Percentiles rank a stretch among this genome's conserved stretches.
Conservation (phyloP, 495 filamentous ascomycete genomes). For the Penicillium psychrofluorescens region DNA sequence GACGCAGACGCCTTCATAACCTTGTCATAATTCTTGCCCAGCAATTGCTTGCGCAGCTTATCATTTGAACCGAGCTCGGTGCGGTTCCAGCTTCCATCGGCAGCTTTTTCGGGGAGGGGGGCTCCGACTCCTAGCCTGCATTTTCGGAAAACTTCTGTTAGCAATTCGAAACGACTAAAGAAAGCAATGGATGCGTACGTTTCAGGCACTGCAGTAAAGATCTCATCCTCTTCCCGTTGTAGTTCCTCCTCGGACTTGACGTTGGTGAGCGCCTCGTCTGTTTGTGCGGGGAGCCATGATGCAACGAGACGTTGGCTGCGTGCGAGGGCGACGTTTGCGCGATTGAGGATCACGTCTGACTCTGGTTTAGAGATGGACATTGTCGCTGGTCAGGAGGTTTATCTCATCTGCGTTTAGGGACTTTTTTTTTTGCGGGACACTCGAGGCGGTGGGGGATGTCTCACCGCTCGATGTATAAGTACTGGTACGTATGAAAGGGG, state of each 20-base stretch:
- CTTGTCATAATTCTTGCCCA: constrained; percentile 40
- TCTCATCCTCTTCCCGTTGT: constrained; percentile 42
- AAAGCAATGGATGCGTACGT: constrained; percentile 23
- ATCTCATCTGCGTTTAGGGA: too few species aligned
- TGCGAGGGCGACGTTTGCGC: constrained; percentile 41
- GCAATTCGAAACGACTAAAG: not conserved
- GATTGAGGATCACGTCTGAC: constrained; percentile 43
- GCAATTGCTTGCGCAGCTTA: constrained; percentile 39
- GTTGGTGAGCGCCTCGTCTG: constrained; percentile 34
- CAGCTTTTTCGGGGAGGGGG: constrained; percentile 32
- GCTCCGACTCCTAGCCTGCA: constrained; percentile 42
- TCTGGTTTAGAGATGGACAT: constrained; percentile 33
- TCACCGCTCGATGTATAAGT: too few species aligned
- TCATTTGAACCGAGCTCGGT: constrained; percentile 36
- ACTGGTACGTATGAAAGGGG: too few species aligned
- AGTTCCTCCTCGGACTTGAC: constrained; percentile 35
- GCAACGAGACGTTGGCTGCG: constrained; percentile 44
- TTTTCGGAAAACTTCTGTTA: not conserved
- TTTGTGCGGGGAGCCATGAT: constrained; percentile 44
- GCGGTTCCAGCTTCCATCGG: constrained; percentile 32
- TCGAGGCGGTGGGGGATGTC: not conserved
- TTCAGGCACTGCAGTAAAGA: constrained; percentile 46
- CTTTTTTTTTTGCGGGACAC: not conserved
- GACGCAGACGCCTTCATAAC: constrained; percentile 23
- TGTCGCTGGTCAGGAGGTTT: not conserved